Percentiles rank a stretch among this genome's conserved stretches.
Evolutionary conservation across 2,329 filamentous ascomycete genomes (phyloP).

Genomic region (Diaporthe longicolla): DNA sequence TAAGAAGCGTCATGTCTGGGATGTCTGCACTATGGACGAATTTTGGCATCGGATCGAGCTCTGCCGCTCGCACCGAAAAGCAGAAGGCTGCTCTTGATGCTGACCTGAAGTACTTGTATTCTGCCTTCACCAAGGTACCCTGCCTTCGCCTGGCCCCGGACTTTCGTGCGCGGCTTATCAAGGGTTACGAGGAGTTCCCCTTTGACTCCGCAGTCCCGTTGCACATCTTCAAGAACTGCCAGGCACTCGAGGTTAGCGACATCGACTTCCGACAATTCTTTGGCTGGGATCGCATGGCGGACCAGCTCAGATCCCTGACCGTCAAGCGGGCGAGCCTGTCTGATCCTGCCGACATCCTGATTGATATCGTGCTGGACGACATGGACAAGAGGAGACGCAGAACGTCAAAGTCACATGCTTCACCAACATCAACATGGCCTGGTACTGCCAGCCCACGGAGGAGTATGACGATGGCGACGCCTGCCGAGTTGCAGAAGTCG

Average conservation of each 20-base stretch:
- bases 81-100: slow-evolving; percentile 88
- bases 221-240: slow-evolving; percentile 97
- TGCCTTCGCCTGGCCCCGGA: slow-evolving; percentile 92
- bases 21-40: slow-evolving; percentile 95
- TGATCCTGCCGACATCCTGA: slow-evolving; percentile 89
- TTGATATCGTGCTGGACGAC: slow-evolving; percentile 95
- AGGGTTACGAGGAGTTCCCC: slow-evolving; percentile 96
- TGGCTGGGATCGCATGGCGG: slow-evolving; percentile 94
- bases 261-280: slow-evolving; percentile 98
- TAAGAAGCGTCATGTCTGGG: slow-evolving; percentile 96
- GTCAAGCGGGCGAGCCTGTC: slow-evolving; percentile 90
- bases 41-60: slow-evolving; percentile 84
- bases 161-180: slow-evolving; percentile 89
- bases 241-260: slow-evolving; percentile 92
- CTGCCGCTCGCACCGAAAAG: slow-evolving; percentile 86
- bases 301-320: slow-evolving; percentile 90
- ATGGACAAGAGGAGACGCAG: slow-evolving; percentile 92
- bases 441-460: slow-evolving; percentile 69
- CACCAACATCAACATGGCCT: slow-evolving; percentile 80
- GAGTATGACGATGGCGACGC: slow-evolving; percentile 72
- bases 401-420: slow-evolving; percentile 87
- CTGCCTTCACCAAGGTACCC: slow-evolving; percentile 97
- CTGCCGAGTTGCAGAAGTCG: slow-evolving; percentile 77
- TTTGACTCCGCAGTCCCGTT: slow-evolving; percentile 97
- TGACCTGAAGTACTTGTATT: slow-evolving; percentile 96